Base-by-base conservation (phyloP, 345 rosid genomes). In the Aquilaria sinensis region DNA sequence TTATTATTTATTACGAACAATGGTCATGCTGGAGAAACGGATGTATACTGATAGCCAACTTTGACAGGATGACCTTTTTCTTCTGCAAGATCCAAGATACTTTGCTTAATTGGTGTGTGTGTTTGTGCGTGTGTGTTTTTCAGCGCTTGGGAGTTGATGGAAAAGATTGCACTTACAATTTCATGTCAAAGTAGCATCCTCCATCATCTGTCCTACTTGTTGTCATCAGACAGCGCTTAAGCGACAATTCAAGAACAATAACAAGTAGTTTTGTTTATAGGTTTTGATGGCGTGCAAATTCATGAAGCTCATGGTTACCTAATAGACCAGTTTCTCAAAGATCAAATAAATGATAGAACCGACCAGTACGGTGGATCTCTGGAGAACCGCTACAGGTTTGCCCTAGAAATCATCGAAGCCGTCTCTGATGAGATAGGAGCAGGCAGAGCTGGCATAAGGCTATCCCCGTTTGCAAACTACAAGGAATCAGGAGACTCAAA, bases 281-380 rank as follows among this genome's bases (percentile, higher is more conserved):
- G 96, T 12, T 85, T 85, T 15, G 92, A 85, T 46, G 92, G 92
- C 3, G 85, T 88, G 12, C 92, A 88, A 72, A 82, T 88, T 60
- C 96, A 83, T 23, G 92, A 86, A 0, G 92, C 92, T 57, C 74
- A 88, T 43, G 92, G 92, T 34, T 82, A 77, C 72, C 58, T 85
- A 34, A 66, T 83, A 5, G 96, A 85, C 45, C 92, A 88, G 67
- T 85, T 88, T 70, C 12, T 85, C 78, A 88, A 88, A 53, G 92
- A 83, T 66, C 73, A 77, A 11, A 82, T 82, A 48, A 88, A 88
- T 29, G 92, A 88, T 51, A 69, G 92, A 5, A 83, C 88, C 0
- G 90, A 82, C 53, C 68, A 77, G 53, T 83, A 85, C 2, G 94
- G 96, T 2, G 94, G 91, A 63, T 79, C 96, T 37, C 61, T 85